phyloP scores from a whole-genome alignment of 441 rosid genomes.

The Corymbia citriodora region DNA sequence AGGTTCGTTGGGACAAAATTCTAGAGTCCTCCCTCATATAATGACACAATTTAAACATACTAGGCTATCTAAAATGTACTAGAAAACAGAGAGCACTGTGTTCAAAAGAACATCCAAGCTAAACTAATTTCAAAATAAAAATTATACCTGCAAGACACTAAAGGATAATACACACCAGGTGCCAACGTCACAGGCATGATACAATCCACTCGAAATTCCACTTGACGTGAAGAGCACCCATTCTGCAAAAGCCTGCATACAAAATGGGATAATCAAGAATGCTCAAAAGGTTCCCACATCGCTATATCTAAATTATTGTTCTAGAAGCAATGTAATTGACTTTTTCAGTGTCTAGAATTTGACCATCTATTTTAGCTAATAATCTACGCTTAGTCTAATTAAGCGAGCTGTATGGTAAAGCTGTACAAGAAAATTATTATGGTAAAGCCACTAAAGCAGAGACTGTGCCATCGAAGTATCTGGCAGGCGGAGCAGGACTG shows the following conservation, averaged over 20 bases:
- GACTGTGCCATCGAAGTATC: not conserved
- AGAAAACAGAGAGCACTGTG: not conserved
- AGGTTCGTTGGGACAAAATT: not conserved
- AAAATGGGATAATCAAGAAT: not conserved
- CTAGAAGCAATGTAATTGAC: not conserved
- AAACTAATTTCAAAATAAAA: not conserved
- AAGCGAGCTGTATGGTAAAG: not conserved
- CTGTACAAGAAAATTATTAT: not conserved
- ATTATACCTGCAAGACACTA: conserved; percentile 72
- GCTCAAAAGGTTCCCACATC: not conserved
- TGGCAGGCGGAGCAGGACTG: not conserved
- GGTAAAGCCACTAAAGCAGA: not conserved
- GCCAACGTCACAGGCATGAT: conserved; percentile 98
- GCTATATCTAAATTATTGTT: not conserved
- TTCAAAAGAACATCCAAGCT: not conserved
- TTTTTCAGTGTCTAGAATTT: not conserved
- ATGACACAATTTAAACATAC: not conserved
- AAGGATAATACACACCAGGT: conserved; percentile 82
- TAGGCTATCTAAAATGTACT: not conserved
- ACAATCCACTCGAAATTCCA: conserved; percentile 88
- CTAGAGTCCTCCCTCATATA: not conserved
- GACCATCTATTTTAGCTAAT: not conserved
- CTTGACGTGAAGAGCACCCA: conserved; percentile 94
- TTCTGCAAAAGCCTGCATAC: conserved; percentile 82
- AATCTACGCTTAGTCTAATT: not conserved